Evolutionary conservation across 306 rosid genomes (phyloP), one percentile per base, ranked within the genome.

Genomic region (Arachis stenosperma): DNA sequence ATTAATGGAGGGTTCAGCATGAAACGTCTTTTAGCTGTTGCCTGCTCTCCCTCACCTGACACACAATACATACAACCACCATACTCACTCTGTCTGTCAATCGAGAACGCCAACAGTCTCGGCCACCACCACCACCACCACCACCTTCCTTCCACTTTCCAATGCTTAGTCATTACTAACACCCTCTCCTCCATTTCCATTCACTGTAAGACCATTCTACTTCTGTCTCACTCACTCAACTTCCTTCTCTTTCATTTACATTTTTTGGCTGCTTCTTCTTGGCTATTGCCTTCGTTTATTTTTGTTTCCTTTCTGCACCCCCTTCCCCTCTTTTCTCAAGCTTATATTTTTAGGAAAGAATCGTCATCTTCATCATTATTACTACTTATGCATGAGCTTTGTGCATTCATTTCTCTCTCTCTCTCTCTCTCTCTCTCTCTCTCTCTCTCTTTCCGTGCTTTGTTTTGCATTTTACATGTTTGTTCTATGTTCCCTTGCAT

Each of bases 31-130:
- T 50, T 41, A 47, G 8, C 39, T 56, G 47, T 76, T 58, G 8
- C 69, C 67, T 74, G 56, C 59, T 53, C 77, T 75, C 67, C 71
- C 56, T 30, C 77, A 72, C 39, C 87, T 82, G 75, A 77, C 84
- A 40, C 48, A 44, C 48, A 33, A 22, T 22, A 22, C 27, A 22
- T 22, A 22, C 27, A 22, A 22, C 27, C 27, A 22, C 27, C 27
- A 22, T 22, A 22, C 27, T 22, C 37, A 33, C 37, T 33, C 37
- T 17, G 17, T 33, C 37, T 22, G 27, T 22, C 27, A 22, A 1
- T 22, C 27, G 27, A 22, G 27, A 22, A 22, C 27, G 27, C 27
- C 27, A 22, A 22, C 3, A 33, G 37, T 33, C 37, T 33, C 52
- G 9, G 2, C 52, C 8, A 9, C 52, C 5, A 48, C 54, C 1